phyloP scores from a whole-genome alignment of 2,329 filamentous ascomycete genomes.

The Colletotrichum sp. region DNA sequence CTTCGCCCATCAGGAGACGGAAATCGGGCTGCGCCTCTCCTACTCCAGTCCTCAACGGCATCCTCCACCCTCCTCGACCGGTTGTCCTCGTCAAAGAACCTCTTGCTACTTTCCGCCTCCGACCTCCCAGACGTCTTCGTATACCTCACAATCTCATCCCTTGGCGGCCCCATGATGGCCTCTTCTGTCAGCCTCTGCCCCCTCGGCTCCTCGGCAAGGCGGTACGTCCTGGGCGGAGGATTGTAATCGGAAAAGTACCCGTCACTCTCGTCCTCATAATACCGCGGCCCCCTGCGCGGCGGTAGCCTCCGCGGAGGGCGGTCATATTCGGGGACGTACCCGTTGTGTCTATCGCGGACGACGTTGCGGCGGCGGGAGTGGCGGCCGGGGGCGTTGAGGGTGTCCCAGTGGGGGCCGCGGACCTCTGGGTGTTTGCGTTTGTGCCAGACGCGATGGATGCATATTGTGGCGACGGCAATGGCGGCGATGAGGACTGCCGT shows the following conservation, averaged over 20 bases:
- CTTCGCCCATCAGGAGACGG: conserved; percentile 1
- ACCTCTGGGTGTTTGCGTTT: conserved; percentile 32
- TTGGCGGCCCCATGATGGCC: background rate
- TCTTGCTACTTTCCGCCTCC: background rate
- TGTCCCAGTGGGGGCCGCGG: conserved; percentile 34
- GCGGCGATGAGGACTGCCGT: conserved; percentile 36
- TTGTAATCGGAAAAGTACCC: conserved; percentile 4
- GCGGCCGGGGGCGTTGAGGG: background rate
- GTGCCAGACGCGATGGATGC: conserved; percentile 40
- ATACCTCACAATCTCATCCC: conserved; percentile 12
- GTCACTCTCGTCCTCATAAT: conserved; percentile 17
- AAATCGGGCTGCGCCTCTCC: background rate
- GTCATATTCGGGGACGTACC: background rate
- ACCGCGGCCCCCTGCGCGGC: conserved; percentile 6
- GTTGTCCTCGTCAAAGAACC: background rate
- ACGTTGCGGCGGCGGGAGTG: conserved; percentile 15
- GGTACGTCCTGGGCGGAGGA: conserved; percentile 1
- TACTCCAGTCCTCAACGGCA: conserved; percentile 3
- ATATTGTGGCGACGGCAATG: conserved; percentile 37
- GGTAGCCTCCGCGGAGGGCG: background rate
- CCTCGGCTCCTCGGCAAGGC: background rate
- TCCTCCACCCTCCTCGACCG: background rate
- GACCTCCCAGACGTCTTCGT: background rate
- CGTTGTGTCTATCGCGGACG: conserved; percentile 8
- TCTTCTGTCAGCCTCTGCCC: background rate